Conservation (phyloP, 352 stramenopile species). For the Phytopythium aichiense region DNA sequence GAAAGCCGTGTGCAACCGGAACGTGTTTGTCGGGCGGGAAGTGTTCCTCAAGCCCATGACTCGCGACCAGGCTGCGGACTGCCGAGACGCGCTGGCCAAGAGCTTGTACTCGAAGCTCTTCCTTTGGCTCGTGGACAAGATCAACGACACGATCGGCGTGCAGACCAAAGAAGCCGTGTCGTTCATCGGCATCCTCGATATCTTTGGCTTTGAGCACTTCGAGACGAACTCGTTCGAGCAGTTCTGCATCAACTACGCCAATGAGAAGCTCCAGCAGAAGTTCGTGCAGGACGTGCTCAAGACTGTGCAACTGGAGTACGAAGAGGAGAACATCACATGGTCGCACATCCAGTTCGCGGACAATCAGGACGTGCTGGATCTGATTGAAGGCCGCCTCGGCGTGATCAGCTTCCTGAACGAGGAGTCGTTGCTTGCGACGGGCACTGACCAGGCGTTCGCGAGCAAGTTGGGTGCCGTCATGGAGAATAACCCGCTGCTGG, state of each 20-base stretch:
- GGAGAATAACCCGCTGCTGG: conserved; percentile 83
- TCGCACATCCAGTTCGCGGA: conserved; percentile 87
- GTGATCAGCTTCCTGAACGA: conserved; percentile 91
- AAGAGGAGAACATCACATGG: conserved; percentile 91
- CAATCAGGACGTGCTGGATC: conserved; percentile 89
- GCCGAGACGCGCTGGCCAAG: conserved; percentile 94
- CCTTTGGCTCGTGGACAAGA: conserved; percentile 92
- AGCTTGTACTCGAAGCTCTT: conserved; percentile 95
- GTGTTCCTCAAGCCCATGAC: conserved; percentile 83
- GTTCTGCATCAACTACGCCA: conserved; percentile 93
- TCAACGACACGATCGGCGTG: conserved; percentile 90
- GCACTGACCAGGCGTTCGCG: conserved; percentile 83
- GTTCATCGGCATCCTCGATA: conserved; percentile 93
- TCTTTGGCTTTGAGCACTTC: conserved; percentile 93
- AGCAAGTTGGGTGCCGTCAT: conserved; percentile 87
- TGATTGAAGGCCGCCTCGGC: conserved; percentile 87
- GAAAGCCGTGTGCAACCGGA: conserved; percentile 70
- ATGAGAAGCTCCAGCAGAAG: conserved; percentile 90
- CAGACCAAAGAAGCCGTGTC: conserved; percentile 33
- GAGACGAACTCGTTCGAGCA: conserved; percentile 91
- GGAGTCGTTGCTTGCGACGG: conserved; percentile 80
- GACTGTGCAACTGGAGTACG: conserved; percentile 88
- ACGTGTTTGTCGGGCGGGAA: conserved; percentile 79
- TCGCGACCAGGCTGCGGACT: conserved; percentile 74
- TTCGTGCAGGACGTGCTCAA: conserved; percentile 92